Evolutionary conservation across 2,329 filamentous ascomycete genomes (phyloP), one percentile per base, ranked within the genome.

Genomic region (Lomentospora prolificans): DNA sequence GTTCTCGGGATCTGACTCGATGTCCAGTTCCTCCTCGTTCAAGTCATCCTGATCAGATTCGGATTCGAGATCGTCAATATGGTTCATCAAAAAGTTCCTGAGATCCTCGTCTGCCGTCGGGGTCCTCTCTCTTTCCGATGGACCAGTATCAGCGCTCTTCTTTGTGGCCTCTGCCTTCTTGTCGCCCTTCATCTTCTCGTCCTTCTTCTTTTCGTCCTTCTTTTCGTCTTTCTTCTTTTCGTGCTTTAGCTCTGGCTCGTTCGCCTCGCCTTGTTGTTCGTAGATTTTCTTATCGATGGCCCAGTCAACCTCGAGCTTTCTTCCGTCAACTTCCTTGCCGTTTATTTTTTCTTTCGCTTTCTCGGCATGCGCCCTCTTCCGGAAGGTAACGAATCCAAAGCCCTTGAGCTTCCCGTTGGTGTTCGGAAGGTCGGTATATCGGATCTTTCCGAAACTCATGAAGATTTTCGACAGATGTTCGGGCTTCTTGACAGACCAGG

Each of bases 241-340:
- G 3, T 63, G 62, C 10, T 61, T 60, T 14, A 55, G 53, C 19
- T 57, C 57, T 19, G 58, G 53, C 8, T 67, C 67, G 3, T 70
- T 69, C 24, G 64, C 63, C 50, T 74, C 67, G 55, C 83, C 77
- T 60, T 84, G 75, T 59, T 83, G 78, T 59, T 91, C 81, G 90
- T 90, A 99, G 5, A 86, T 84, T 44, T 85, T 79, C 73, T 95
- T 96, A 58, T 96, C 90, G 3, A 97, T 90, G 30, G 95, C 92
- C 89, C 90, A 99, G 72, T 99, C 94, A 5, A 99, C 94, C 27
- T 92, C 94, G 58, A 99, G 71, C 7, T 85, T 87, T 64, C 94
- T 81, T 2, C 91, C 94, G 67, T 96, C 91, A 19, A 99, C 79
- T 59, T 87, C 82, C 67, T 89, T 96, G 57, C 92, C 94, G 70